phyloP scores from a whole-genome alignment of 2,329 filamentous ascomycete species.

The Rugonectria rugulosa region DNA sequence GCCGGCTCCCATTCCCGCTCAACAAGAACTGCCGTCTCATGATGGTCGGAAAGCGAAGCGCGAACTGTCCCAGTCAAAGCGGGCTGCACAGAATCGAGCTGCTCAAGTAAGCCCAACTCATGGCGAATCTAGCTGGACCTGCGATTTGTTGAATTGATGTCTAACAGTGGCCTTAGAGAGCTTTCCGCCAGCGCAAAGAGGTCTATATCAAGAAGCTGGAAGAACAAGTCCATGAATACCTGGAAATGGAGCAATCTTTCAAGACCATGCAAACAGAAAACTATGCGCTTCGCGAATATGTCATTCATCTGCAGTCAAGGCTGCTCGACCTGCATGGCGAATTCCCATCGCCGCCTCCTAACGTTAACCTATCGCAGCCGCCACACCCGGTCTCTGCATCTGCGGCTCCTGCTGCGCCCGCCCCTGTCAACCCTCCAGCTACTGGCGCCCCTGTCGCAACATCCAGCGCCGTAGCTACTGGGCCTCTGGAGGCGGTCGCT shows the following conservation, averaged over 20 bases:
- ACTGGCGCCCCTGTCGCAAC: conserved; percentile 32
- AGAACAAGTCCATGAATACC: conserved; percentile 85
- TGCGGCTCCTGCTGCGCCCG: conserved; percentile 33
- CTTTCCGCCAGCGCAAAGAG: conserved; percentile 97
- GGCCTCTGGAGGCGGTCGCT: conserved; percentile 57
- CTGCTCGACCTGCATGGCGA: conserved; percentile 85
- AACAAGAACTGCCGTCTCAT: conserved; percentile 42
- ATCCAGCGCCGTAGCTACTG: conserved; percentile 40
- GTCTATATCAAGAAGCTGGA: conserved; percentile 98
- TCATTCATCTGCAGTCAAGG: conserved; percentile 86
- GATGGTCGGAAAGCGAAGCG: conserved; percentile 82
- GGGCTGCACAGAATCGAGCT: conserved; percentile 94
- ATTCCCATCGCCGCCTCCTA: conserved; percentile 82
- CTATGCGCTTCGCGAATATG: conserved; percentile 89
- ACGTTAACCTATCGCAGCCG: conserved; percentile 69
- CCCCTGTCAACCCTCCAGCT: not conserved
- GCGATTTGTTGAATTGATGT: not conserved
- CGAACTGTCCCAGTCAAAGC: conserved; percentile 93
- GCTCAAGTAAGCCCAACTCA: conserved; percentile 96
- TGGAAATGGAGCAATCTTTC: conserved; percentile 76
- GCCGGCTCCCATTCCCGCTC: conserved; percentile 34
- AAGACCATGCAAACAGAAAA: conserved; percentile 89
- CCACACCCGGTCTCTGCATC: conserved; percentile 11
- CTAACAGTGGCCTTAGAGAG: conserved; percentile 68
- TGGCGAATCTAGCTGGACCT: no score